Evolutionary conservation across 148 eudicot genomes (phyloP).

Genomic region (Vaccinium darrowii): DNA sequence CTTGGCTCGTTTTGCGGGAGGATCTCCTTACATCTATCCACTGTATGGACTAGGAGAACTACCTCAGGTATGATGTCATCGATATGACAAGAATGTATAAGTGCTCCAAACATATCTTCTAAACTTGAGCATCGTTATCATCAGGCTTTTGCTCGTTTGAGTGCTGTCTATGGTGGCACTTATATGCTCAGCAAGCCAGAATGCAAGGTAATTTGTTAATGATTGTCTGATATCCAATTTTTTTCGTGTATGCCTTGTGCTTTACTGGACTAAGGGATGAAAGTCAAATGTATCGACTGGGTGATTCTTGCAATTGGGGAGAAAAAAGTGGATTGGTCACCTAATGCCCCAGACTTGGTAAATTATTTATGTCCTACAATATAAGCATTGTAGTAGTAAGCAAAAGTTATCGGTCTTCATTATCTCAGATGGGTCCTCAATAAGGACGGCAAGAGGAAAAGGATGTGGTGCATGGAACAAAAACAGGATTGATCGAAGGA

Average conservation of each 20-base stretch:
- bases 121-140: background rate
- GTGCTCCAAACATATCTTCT: background rate
- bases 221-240: background rate
- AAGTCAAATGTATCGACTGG: background rate
- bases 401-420: background rate
- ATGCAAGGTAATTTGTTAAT: slow-evolving; percentile 50
- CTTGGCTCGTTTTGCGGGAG: slow-evolving; percentile 74
- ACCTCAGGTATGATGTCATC: slow-evolving; percentile 19
- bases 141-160: slow-evolving; percentile 78
- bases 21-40: slow-evolving; percentile 96
- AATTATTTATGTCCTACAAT: background rate
- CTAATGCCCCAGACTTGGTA: background rate
- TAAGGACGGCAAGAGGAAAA: background rate
- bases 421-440: background rate
- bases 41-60: slow-evolving; percentile 89
- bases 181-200: slow-evolving; percentile 85
- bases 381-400: background rate
- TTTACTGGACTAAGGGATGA: background rate
- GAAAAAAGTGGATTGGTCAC: background rate
- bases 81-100: background rate
- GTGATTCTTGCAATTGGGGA: background rate
- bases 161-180: slow-evolving; percentile 92
- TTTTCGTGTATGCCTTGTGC: slow-evolving; percentile 12
- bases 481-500: background rate
- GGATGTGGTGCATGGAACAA: background rate